Conservation (phyloP, 2,329 filamentous ascomycete genomes). For the Exophiala oligosperma region DNA sequence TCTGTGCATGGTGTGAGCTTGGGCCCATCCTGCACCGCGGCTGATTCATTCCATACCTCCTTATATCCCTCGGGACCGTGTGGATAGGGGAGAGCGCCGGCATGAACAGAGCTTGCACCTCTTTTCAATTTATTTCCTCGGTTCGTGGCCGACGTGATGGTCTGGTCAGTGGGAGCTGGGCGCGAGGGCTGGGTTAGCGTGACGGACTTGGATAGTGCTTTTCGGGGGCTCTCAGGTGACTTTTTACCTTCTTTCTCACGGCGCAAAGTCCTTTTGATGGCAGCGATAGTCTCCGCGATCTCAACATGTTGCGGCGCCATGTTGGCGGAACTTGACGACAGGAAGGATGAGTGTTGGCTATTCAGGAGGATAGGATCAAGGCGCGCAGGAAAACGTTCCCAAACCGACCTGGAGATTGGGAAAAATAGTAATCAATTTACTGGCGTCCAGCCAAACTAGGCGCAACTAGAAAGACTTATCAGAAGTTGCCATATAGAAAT, state of each 20-base stretch:
- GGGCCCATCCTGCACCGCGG: not conserved
- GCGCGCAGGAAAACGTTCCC: no score
- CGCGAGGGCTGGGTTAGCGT: slow-evolving; percentile 2
- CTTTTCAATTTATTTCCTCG: slow-evolving; percentile 62
- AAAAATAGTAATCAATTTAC: not conserved
- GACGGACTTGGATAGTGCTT: slow-evolving; percentile 2
- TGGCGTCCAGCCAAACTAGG: not conserved
- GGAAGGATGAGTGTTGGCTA: not conserved
- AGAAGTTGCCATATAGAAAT: not conserved
- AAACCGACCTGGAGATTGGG: not conserved
- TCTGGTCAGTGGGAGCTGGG: slow-evolving; percentile 46
- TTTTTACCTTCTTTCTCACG: slow-evolving; percentile 47
- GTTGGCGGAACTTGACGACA: not conserved
- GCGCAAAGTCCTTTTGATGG: slow-evolving; percentile 54
- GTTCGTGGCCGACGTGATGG: slow-evolving; percentile 56
- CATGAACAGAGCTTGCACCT: slow-evolving; percentile 57
- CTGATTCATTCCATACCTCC: slow-evolving; percentile 44
- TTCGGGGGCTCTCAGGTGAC: not conserved
- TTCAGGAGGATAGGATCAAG: not conserved
- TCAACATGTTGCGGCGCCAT: slow-evolving; percentile 31
- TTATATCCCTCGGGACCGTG: slow-evolving; percentile 55
- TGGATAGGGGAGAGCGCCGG: slow-evolving; percentile 54
- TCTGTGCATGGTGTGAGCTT: slow-evolving; percentile 40
- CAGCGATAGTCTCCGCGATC: slow-evolving; percentile 55
- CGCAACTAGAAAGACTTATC: no score